Evolutionary conservation across 2,329 filamentous ascomycete genomes (phyloP).

Genomic region (Celoporthe dispersa): DNA sequence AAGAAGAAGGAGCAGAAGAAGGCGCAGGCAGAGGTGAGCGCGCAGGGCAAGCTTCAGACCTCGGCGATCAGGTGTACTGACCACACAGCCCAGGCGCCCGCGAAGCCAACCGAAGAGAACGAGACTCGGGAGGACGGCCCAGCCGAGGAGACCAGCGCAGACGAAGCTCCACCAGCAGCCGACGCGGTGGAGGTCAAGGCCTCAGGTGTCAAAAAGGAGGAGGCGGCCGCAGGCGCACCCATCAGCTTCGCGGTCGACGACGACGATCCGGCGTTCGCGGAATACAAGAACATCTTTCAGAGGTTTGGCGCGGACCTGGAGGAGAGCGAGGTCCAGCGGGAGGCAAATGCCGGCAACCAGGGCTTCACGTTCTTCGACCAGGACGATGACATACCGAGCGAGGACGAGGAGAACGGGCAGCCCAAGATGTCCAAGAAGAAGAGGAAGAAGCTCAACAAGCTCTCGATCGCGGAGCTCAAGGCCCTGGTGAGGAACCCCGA

Average conservation of each 20-base stretch:
- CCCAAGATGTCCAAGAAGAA: constrained; percentile 92
- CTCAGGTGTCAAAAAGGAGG: constrained; percentile 39
- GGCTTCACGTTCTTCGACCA: constrained; percentile 84
- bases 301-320: constrained; percentile 73
- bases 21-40: constrained; percentile 57
- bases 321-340: constrained; percentile 67
- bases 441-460: constrained; percentile 85
- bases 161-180: constrained; percentile 30
- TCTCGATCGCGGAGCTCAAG: constrained; percentile 95
- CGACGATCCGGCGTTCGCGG: constrained; percentile 78
- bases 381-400: constrained; percentile 83
- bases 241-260: constrained; percentile 58
- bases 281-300: constrained; percentile 81
- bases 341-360: constrained; percentile 73
- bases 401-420: constrained; percentile 71
- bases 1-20: constrained; percentile 94
- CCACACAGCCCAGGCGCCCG: constrained; percentile 30
- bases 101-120: constrained; percentile 9
- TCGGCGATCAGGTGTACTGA: constrained; percentile 27
- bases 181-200: constrained; percentile 50
- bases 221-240: constrained; percentile 46
- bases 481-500: constrained; percentile 89
- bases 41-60: neutral
- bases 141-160: neutral
- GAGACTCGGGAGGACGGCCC: constrained; percentile 28